Conservation (phyloP, 306 rosid genomes). For the Prunus mongolica region DNA sequence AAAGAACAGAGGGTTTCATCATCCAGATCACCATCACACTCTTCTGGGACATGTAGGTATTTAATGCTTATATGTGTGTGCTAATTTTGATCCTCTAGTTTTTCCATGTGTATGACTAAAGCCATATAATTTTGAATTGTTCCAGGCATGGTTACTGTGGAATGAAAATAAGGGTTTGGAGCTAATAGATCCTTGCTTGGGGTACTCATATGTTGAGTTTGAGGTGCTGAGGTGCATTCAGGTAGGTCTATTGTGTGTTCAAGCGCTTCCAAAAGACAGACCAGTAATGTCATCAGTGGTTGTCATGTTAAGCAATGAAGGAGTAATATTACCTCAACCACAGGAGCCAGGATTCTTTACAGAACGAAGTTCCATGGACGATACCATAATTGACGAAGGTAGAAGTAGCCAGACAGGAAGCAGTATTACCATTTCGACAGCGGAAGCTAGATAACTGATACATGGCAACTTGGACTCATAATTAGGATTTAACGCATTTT, state of each 20-base stretch:
- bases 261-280: conserved; percentile 5
- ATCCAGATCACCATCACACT: conserved; percentile 18
- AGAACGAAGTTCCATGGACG: conserved; percentile 12
- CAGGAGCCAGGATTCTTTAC: conserved; percentile 26
- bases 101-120: background rate
- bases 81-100: background rate
- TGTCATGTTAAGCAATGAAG: conserved; percentile 18
- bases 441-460: background rate
- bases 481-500: no score
- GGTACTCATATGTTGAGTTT: background rate
- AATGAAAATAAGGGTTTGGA: conserved; percentile 4
- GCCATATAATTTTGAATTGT: background rate
- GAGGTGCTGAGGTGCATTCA: conserved; percentile 20
- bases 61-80: background rate
- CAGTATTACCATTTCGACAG: background rate
- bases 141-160: conserved; percentile 15
- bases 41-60: conserved; percentile 31
- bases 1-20: conserved; percentile 19
- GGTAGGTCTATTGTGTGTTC: conserved; percentile 23
- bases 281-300: conserved; percentile 19
- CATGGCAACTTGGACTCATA: no score
- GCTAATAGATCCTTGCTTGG: conserved; percentile 2
- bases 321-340: conserved; percentile 10
- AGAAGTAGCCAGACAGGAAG: background rate
- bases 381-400: background rate